phyloP scores from a whole-genome alignment of 1,284 basidiomycete genomes.

The Sparassis latifolia region DNA sequence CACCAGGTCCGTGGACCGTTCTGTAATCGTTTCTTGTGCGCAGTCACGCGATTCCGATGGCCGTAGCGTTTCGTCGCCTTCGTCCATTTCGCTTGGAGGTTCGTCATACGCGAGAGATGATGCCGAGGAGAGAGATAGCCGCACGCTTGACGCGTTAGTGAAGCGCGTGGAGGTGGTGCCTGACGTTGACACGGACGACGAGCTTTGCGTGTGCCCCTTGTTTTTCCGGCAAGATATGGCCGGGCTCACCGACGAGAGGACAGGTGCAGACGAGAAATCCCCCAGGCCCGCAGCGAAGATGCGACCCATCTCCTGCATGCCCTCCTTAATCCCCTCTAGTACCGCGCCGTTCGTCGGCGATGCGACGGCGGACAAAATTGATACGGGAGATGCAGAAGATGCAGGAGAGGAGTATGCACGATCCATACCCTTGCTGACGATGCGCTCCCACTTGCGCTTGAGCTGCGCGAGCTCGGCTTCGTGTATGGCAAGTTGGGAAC shows the following conservation, averaged over 20 bases:
- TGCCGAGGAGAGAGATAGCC: slow-evolving; percentile 39
- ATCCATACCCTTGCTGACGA: slow-evolving; percentile 58
- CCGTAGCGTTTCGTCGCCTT: slow-evolving; percentile 11
- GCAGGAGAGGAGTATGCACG: slow-evolving; percentile 18
- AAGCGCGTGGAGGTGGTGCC: slow-evolving; percentile 29
- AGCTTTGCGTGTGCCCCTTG: slow-evolving; percentile 21
- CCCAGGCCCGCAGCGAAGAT: slow-evolving; percentile 41
- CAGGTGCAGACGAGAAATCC: slow-evolving; percentile 19
- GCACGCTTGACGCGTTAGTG: slow-evolving; percentile 26
- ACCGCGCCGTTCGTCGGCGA: slow-evolving; percentile 27
- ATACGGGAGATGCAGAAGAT: slow-evolving; percentile 1
- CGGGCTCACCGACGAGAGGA: slow-evolving; percentile 4
- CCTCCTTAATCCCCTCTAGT: slow-evolving; percentile 56
- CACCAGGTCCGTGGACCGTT: slow-evolving; percentile 11
- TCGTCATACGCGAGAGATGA: slow-evolving; percentile 36
- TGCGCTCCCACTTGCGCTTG: slow-evolving; percentile 76
- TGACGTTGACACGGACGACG: slow-evolving; percentile 23
- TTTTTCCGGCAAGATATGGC: slow-evolving; percentile 11
- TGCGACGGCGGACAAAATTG: slow-evolving; percentile 1
- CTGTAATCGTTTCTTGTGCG: slow-evolving; percentile 18
- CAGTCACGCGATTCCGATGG: not conserved
- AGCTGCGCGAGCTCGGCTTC: slow-evolving; percentile 66
- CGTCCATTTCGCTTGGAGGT: slow-evolving; percentile 23
- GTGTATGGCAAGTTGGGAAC: slow-evolving; percentile 60
- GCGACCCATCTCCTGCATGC: slow-evolving; percentile 53